Percentiles rank a stretch among this genome's conserved stretches.
Evolutionary conservation across 805 yeast species (phyloP).

Genomic region (Starmerella vitae): DNA sequence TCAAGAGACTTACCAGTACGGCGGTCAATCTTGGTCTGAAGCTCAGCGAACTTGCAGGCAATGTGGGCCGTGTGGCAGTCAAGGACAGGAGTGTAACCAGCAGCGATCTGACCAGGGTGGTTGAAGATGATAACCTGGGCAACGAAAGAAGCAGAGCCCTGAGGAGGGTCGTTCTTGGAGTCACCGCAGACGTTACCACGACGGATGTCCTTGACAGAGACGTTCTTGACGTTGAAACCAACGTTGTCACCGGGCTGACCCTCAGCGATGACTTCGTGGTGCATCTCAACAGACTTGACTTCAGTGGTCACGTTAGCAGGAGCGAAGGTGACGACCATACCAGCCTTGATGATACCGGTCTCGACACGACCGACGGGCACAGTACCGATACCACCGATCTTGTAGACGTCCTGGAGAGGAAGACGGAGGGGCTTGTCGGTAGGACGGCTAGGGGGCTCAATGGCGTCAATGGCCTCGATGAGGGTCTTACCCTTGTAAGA

Average conservation of each 20-base stretch:
- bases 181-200: conserved; percentile 91
- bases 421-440: conserved; percentile 78
- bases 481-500: conserved; percentile 64
- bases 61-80: conserved; percentile 91
- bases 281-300: conserved; percentile 82
- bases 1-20: conserved; percentile 85
- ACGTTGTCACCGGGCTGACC: conserved; percentile 88
- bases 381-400: conserved; percentile 84
- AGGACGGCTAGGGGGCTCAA: conserved; percentile 71
- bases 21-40: conserved; percentile 76
- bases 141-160: conserved; percentile 64
- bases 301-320: conserved; percentile 85
- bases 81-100: conserved; percentile 84
- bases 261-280: conserved; percentile 64
- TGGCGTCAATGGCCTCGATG: conserved; percentile 71
- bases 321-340: conserved; percentile 80
- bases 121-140: conserved; percentile 78
- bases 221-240: conserved; percentile 84
- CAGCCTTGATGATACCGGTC: conserved; percentile 84
- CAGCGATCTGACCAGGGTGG: conserved; percentile 85
- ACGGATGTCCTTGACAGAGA: conserved; percentile 76
- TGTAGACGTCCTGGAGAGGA: conserved; percentile 84
- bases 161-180: conserved; percentile 80
- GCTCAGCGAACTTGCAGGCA: conserved; percentile 75
- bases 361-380: conserved; percentile 92